Evolutionary conservation across 2,329 filamentous ascomycete genomes (phyloP), one percentile per base, ranked within the genome.

Genomic region (Aspergillus spinulosporus): DNA sequence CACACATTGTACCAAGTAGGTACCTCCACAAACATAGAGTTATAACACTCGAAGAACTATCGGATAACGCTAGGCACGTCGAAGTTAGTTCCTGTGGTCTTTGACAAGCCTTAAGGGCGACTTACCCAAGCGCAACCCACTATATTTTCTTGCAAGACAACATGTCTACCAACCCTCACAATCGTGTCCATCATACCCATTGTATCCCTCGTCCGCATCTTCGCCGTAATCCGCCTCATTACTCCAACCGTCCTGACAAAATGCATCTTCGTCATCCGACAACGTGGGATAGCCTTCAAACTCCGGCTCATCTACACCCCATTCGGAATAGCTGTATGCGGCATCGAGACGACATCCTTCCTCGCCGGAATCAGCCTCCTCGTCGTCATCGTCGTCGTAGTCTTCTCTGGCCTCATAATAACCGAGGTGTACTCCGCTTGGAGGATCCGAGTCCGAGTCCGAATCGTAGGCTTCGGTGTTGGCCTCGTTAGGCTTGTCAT

Each of bases 221-320:
- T 52, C 40, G 5, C 14, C 49, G 42, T 52, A 4, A 4, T 36
- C 42, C 15, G 7, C 5, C n/a, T 36, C 49, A 37, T 52, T 21
- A 9, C 29, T 9, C 14, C 29, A 3, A 1, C 12, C 50, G 8
- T 11, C 29, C 12, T 45, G 36, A 26, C 43, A 29, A n/a, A 11
- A 52, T n/a, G n/a, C 31, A 4, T 26, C 31, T 32, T 52, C 49
- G 8, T 51, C 39, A 29, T 51, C 49, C 37, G 49, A 51, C 11
- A 32, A 51, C 29, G 28, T n/a, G 8, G 49, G 49, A 34, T 51
- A 51, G 4, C 28, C 40, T 31, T 52, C 49, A 11, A 52, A 52
- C 8, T 52, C 49, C 11, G 40, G 40, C 40, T 52, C 49, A 7
- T 52, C 49, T 2, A 52, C 4, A n/a, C 49, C 49, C 49, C 49